A percentile compares a stretch with the other conserved stretches of the same genome.
phyloP scores from a whole-genome alignment of 257 asterid species.

The Osmanthus fragrans region DNA sequence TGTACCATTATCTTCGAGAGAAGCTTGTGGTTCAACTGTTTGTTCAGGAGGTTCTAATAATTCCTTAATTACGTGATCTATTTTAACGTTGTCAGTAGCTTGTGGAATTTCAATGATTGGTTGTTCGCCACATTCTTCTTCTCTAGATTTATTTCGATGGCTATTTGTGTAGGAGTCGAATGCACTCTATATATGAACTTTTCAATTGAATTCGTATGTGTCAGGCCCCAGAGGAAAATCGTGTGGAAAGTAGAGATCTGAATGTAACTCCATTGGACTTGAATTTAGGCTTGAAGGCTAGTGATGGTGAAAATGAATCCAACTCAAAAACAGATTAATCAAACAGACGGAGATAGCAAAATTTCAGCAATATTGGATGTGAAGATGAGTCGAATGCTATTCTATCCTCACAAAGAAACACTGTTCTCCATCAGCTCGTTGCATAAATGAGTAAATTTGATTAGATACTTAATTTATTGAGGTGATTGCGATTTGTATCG shows the following conservation, averaged over 20 bases:
- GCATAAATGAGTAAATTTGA: conserved; percentile 9
- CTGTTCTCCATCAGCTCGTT: not conserved
- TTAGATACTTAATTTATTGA: conserved; percentile 16
- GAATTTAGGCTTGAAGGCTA: conserved; percentile 70
- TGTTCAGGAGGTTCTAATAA: no score
- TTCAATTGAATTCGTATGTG: conserved; percentile 19
- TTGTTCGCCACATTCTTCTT: no score
- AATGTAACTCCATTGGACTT: conserved; percentile 76
- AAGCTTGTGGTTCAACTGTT: no score
- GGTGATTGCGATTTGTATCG: conserved; percentile 28
- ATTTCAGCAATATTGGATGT: not conserved
- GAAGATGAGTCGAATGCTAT: not conserved
- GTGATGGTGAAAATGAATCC: conserved; percentile 43
- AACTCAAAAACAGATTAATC: conserved; percentile 37
- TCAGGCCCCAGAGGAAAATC: conserved; percentile 44
- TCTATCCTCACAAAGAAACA: conserved; percentile 3
- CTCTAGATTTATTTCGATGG: not conserved
- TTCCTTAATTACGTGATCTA: no score
- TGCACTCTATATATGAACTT: not conserved
- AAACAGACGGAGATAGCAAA: conserved; percentile 26
- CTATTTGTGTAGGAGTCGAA: not conserved
- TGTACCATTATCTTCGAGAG: no score
- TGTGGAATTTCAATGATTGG: no score
- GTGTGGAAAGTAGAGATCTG: conserved; percentile 63
- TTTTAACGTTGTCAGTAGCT: no score